Percentiles rank a stretch among this genome's conserved stretches.
phyloP scores from a whole-genome alignment of 1,284 basidiomycete species.

The Tilletiaria anomala region DNA sequence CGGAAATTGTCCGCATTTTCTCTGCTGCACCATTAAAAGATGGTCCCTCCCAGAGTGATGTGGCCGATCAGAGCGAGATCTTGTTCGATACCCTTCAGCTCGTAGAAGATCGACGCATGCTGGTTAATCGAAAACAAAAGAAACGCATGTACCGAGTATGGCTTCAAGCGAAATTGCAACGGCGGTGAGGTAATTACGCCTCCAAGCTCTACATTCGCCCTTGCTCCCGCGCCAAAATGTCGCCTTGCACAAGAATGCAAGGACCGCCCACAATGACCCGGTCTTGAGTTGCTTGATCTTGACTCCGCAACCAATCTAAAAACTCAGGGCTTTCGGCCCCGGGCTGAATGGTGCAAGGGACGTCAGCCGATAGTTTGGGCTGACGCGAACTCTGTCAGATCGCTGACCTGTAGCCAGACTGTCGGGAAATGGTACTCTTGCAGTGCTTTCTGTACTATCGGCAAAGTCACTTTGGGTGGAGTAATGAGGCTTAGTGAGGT shows the following conservation, averaged over 20 bases:
- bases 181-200: too few species aligned
- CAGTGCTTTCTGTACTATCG: slow-evolving; percentile 18
- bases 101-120: slow-evolving; percentile 31
- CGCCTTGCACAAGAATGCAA: slow-evolving; percentile 33
- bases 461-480: slow-evolving; percentile 23
- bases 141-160: slow-evolving; percentile 37
- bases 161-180: slow-evolving; percentile 36
- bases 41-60: not conserved
- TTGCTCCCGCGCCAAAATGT: slow-evolving; percentile 20
- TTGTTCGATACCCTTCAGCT: slow-evolving; percentile 28
- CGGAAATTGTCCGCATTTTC: slow-evolving; percentile 29
- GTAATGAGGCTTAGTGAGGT: slow-evolving; percentile 32
- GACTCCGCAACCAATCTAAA: too few species aligned
- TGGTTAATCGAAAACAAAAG: slow-evolving; percentile 34
- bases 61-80: not conserved
- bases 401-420: slow-evolving; percentile 32
- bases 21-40: slow-evolving; percentile 5
- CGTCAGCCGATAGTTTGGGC: not conserved
- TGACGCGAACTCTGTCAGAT: slow-evolving; percentile 7
- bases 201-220: slow-evolving; percentile 23
- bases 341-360: not conserved
- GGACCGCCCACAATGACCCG: slow-evolving; percentile 29
- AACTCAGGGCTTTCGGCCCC: slow-evolving; percentile 15
- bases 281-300: slow-evolving; percentile 15
- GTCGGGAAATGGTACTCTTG: slow-evolving; percentile 16